Base-by-base conservation (phyloP, 306 rosid genomes). In the Ammopiptanthus mongolicus region DNA sequence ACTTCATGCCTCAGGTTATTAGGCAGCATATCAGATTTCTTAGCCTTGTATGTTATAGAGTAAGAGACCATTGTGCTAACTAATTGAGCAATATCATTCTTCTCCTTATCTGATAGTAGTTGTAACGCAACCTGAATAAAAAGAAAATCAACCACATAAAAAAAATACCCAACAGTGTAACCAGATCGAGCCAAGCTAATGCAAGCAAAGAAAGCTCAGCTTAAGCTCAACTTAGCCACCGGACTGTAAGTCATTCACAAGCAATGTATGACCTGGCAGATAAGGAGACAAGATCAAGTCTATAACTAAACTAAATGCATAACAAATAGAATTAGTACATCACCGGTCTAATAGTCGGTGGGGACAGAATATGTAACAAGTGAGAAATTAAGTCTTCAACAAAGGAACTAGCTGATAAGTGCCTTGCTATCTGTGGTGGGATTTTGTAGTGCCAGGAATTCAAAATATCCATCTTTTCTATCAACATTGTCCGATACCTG, bases 381-480 rank as follows among this genome's bases (percentile, higher is more conserved):
- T 85, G 93, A 69, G 98, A 94, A 82, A 90, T 81, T 41, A 90
- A 84, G 63, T 94, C 98, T 77, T 90, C 96, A 29, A 94, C 91
- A 51, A 90, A 85, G 68, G 95, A 83, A 75, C 69, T 85, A 61
- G 83, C 71, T 77, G 97, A 88, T 21, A 94, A 78, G 69, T 94
- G 89, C 82, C 97, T 88, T 46, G 95, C 84, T 83, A 94, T 85
- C 69, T 71, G 64, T 13, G 98, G 89, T 48, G 96, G 83, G 73
- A 91, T 83, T 80, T 73, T 87, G 85, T 77, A 34, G 81, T 83
- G 90, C 98, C 98, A 94, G 51, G 87, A 80, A 69, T 84, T 90
- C 71, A 94, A 81, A 84, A 70, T 86, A 39, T 91, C 96, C 88
- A 75, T 83, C 77, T 82, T 94, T 78, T 91, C 96, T 66, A 62